Percentiles rank a stretch among this genome's conserved stretches.
Conservation (phyloP, 148 eudicot genomes). For the Silene latifolia region DNA sequence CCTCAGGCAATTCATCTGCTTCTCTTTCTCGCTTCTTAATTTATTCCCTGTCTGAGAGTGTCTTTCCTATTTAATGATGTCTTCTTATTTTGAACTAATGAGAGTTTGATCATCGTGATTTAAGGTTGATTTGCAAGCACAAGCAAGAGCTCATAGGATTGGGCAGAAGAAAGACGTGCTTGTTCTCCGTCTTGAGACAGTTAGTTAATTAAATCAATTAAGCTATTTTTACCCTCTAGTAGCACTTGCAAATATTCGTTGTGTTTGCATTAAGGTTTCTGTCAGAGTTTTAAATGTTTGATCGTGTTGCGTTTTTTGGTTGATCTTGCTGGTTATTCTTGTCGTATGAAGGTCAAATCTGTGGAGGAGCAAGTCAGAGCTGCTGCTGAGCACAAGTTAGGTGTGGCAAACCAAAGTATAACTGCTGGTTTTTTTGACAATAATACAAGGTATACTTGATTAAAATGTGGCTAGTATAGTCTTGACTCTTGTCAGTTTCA, state of each 20-base stretch:
- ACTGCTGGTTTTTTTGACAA: slow-evolving; percentile 99
- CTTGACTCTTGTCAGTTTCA: neutral
- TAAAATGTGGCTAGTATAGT: slow-evolving; percentile 8
- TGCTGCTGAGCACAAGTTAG: slow-evolving; percentile 98
- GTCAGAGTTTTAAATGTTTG: neutral
- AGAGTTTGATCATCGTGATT: slow-evolving; percentile 7
- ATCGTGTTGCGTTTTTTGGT: neutral
- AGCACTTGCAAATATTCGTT: neutral
- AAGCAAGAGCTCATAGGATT: slow-evolving; percentile 99
- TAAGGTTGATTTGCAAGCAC: slow-evolving; percentile 99
- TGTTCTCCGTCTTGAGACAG: slow-evolving; percentile 98
- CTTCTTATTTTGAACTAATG: neutral
- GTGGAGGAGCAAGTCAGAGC: slow-evolving; percentile 99
- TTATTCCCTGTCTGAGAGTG: neutral
- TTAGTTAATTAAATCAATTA: slow-evolving; percentile 25
- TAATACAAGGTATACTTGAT: slow-evolving; percentile 65
- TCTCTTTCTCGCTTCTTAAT: neutral
- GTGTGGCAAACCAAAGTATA: slow-evolving; percentile 98
- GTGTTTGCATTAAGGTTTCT: neutral
- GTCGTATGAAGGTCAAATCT: slow-evolving; percentile 58
- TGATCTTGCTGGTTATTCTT: slow-evolving; percentile 5
- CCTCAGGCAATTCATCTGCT: slow-evolving; percentile 62
- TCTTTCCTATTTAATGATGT: slow-evolving; percentile 8
- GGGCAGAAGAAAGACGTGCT: slow-evolving; percentile 99
- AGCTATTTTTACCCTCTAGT: neutral